These are phyloP conservation scores for Gymnopus androsaceus DNA, from an alignment of 1,284 basidiomycete genomes.

Conservation along the genomic window DNA sequence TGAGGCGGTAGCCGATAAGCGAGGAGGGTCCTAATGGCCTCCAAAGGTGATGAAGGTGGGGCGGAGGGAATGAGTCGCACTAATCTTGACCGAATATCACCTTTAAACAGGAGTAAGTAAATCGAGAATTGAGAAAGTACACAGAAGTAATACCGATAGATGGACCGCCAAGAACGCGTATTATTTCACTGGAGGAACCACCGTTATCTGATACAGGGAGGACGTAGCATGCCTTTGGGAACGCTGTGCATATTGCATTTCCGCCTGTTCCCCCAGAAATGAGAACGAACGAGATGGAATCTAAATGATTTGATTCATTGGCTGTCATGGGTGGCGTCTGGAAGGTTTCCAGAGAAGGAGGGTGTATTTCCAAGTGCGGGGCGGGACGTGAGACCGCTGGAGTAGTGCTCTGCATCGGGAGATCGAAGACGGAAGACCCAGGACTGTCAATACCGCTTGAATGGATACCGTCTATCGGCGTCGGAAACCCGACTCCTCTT, in stretches of 20 bases:
- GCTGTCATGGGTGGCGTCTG: slow-evolving; percentile 1
- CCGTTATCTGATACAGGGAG: slow-evolving; percentile 87
- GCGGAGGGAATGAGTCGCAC: slow-evolving; percentile 77
- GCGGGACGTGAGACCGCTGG: slow-evolving; percentile 2
- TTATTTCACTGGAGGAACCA: slow-evolving; percentile 83
- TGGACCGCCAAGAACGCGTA: slow-evolving; percentile 80
- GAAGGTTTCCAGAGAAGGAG: slow-evolving; percentile 5
- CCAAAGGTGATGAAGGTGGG: slow-evolving; percentile 57
- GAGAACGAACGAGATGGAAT: slow-evolving; percentile 53
- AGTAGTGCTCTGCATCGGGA: slow-evolving; percentile 48
- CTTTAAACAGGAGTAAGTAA: slow-evolving; percentile 35
- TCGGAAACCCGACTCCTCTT: background rate
- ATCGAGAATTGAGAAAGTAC: slow-evolving; percentile 12
- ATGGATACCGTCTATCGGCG: too few species aligned
- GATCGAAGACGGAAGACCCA: slow-evolving; percentile 71
- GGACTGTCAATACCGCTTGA: slow-evolving; percentile 45
- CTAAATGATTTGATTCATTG: background rate
- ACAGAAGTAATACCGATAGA: slow-evolving; percentile 60
- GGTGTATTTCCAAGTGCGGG: slow-evolving; percentile 22
- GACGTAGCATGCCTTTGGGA: slow-evolving; percentile 70
- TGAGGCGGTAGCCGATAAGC: slow-evolving; percentile 78
- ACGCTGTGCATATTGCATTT: slow-evolving; percentile 78
- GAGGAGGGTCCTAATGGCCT: slow-evolving; percentile 75
- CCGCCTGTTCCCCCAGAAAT: slow-evolving; percentile 85
- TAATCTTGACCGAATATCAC: slow-evolving; percentile 81